Conservation (phyloP, 2,329 filamentous ascomycete genomes). For the Sclerotiophoma versabilis region DNA sequence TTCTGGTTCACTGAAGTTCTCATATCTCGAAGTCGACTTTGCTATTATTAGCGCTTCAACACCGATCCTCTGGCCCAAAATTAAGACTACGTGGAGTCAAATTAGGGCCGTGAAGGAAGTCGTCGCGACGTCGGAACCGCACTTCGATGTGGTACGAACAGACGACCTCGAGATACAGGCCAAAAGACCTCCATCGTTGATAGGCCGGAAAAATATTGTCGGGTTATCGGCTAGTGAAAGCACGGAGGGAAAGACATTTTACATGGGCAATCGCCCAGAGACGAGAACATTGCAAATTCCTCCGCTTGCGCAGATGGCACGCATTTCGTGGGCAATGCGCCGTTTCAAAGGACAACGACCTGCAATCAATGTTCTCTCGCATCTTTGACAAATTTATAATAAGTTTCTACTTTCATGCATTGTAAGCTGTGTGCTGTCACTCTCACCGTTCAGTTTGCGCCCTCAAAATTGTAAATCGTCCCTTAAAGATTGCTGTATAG, state of each 20-base stretch:
- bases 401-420: too few relatives aligned
- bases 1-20: constrained; percentile 41
- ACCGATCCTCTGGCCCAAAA: constrained; percentile 48
- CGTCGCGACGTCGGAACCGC: constrained; percentile 34
- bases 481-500: neutral
- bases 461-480: too few relatives aligned
- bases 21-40: constrained; percentile 43
- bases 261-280: neutral
- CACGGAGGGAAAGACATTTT: neutral
- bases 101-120: constrained; percentile 47
- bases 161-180: constrained; percentile 22
- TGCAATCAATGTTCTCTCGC: too few relatives aligned
- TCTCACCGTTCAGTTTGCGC: too few relatives aligned
- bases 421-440: too few relatives aligned
- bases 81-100: constrained; percentile 33
- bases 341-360: neutral
- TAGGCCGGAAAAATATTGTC: constrained; percentile 28
- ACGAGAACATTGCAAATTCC: neutral
- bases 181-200: constrained; percentile 17
- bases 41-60: constrained; percentile 47
- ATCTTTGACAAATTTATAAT: too few relatives aligned
- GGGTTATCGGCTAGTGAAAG: constrained; percentile 20
- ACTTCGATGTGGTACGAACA: constrained; percentile 13
- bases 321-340: neutral
- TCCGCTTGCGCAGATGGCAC: neutral